Base-by-base conservation (phyloP, 2,329 filamentous ascomycete species). In the Colletotrichum tofieldiae region DNA sequence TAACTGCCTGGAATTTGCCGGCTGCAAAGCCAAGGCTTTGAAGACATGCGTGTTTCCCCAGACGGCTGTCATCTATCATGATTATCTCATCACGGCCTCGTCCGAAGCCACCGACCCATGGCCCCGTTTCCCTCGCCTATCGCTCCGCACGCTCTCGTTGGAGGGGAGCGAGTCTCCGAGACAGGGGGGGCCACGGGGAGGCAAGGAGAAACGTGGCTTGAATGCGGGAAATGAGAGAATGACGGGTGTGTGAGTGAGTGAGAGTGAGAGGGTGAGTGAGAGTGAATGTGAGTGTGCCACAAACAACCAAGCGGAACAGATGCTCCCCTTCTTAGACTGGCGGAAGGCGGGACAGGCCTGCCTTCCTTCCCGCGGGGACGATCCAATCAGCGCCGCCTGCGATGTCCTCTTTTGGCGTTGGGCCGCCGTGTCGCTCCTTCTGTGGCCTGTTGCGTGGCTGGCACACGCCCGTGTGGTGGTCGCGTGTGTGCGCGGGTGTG, bases 401-500 rank as follows among this genome's bases (percentile, higher is more conserved):
- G 11, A 49, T 23, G 7, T 23, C 11, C 20, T n/a, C n/a, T 43
- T 9, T 23, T 7, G 12, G 35, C 26, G 35, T 41, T 47, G 54
- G 4, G 14, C 9, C 26, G n/a, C 16, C n/a, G 23, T 43, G 18
- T 41, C 5, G 45, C 52, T 32, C 39, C 47, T 47, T 9, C 29
- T n/a, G 7, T 37, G 35, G 35, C n/a, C 0, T 18, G 32, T n/a
- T 26, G 63, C 41, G 68, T 71, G 65, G 69, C 69, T 71, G 69
- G 63, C 58, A 56, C 56, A 12, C 49, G 18, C 29, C 59, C 39
- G 58, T 63, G 29, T 35, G 32, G 32, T 51, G 47, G 29, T 35
- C 26, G 29, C 45, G 59, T 37, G 58, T n/a, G 26, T 52, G 26
- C 32, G 56, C 26, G 26, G 9, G 56, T 35, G 41, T 77, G 76